Evolutionary conservation across 148 eudicot species (phyloP).

Genomic region (Chenopodium berlandieri): DNA sequence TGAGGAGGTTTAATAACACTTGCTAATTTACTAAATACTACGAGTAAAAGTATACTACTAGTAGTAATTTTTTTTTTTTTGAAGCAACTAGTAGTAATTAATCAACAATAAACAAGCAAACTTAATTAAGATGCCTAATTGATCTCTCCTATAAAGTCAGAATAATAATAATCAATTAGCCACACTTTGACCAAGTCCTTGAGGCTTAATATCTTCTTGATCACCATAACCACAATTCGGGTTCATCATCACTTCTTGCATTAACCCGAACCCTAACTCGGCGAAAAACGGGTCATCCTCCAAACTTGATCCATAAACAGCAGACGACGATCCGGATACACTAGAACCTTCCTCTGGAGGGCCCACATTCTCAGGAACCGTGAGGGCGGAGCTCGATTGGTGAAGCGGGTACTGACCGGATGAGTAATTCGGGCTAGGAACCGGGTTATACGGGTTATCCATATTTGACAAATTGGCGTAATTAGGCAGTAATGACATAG

Average conservation of each 20-base stretch:
- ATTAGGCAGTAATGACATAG: constrained; percentile 19
- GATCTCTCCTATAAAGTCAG: constrained; percentile 1
- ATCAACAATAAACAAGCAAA: constrained; percentile 11
- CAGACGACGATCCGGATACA: constrained; percentile 15
- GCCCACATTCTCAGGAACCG: background rate
- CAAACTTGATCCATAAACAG: constrained; percentile 17
- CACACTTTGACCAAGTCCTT: constrained; percentile 33
- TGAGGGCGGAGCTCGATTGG: background rate
- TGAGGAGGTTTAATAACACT: background rate
- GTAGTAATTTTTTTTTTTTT: background rate
- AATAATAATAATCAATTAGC: constrained; percentile 20
- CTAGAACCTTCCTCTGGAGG: constrained; percentile 23
- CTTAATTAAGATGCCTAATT: constrained; percentile 17
- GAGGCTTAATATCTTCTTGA: constrained; percentile 32
- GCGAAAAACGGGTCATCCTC: constrained; percentile 31
- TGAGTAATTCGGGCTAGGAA: background rate
- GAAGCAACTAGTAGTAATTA: background rate
- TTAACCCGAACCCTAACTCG: constrained; percentile 28
- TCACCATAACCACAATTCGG: constrained; percentile 27
- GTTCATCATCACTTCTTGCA: constrained; percentile 23
- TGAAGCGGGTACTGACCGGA: constrained; percentile 7
- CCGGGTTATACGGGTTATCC: background rate
- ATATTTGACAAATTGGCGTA: background rate
- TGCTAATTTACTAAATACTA: background rate
- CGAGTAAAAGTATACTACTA: background rate